Evolutionary conservation across 495 filamentous ascomycete genomes (phyloP).

Genomic region (Xylaria venustula): DNA sequence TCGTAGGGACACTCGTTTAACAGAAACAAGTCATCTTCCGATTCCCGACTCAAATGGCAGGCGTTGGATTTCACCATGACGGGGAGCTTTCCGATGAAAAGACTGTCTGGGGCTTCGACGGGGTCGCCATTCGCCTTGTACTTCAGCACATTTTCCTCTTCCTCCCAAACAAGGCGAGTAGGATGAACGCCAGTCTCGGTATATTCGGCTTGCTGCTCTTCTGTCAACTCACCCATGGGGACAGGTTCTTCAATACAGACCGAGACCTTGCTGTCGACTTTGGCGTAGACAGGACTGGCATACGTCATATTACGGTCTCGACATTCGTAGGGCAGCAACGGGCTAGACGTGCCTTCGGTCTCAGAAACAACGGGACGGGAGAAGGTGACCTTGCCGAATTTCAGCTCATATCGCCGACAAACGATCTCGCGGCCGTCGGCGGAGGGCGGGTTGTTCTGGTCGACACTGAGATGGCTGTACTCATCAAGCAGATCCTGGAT

Average conservation of each 20-base stretch:
- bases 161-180: constrained; percentile 58
- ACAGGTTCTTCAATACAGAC: constrained; percentile 75
- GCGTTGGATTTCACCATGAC: constrained; percentile 97
- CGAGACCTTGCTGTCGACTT: constrained; percentile 74
- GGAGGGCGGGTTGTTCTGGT: constrained; percentile 74
- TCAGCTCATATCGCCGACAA: constrained; percentile 86
- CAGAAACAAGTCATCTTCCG: constrained; percentile 76
- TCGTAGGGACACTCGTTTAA: constrained; percentile 97
- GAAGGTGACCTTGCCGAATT: constrained; percentile 82
- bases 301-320: constrained; percentile 95
- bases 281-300: constrained; percentile 82
- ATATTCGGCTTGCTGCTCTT: constrained; percentile 55
- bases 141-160: constrained; percentile 44
- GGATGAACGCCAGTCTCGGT: constrained; percentile 47
- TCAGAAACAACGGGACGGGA: constrained; percentile 86
- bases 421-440: constrained; percentile 74
- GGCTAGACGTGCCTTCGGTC: constrained; percentile 79
- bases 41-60: constrained; percentile 79
- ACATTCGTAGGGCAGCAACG: constrained; percentile 86
- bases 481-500: constrained; percentile 91
- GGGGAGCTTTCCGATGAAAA: constrained; percentile 91
- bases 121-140: constrained; percentile 45
- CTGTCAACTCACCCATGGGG: constrained; percentile 58
- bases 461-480: constrained; percentile 81
- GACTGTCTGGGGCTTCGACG: constrained; percentile 37